Base-by-base conservation (phyloP, 2,329 filamentous ascomycete species). In the Bimuria novae-zelandiae region DNA sequence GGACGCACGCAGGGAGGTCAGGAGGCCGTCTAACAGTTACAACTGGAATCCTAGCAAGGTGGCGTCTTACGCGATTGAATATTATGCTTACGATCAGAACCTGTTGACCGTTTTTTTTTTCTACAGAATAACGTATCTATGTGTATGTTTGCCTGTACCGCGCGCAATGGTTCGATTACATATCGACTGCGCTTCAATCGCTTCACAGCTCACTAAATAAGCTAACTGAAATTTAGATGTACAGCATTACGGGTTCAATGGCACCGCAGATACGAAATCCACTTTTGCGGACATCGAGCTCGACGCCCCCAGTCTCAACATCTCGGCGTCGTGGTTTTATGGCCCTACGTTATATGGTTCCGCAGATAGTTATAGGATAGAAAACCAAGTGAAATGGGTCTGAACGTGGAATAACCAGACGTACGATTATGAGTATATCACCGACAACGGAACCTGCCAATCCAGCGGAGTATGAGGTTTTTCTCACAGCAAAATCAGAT, bases 391-490 rank as follows among this genome's bases (percentile, higher is more conserved):
- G 25, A 23, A n/a, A n/a, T 35, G 16, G 21, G 23, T 32, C 10
- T 61, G 56, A 56, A 7, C 5, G 6, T 43, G 48, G 17, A 27
- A 17, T 3, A 56, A 59, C 17, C 6, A 25, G 1, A 57, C 35
- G 0, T 62, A 61, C 25, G 41, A 25, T 7, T 1, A 41, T 1
- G 21, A 21, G 1, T 29, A 57, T 5, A n/a, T 62, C 1, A 7
- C 40, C 10, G 3, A 48, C 5, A n/a, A 42, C 3, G 60, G 61
- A 1, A 54, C 16, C 16, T 64, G 61, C 10, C 61, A 62, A 35
- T 29, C 54, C 7, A 33, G 29, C 7, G 29, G 49, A 16, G 39
- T 41, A 41, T 8, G 39, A 12, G 10, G 17, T 52, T 61, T 46
- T 32, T 23, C 25, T 4, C 30, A 1, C 3, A 21, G 32, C 32